Percentiles rank a stretch among this genome's conserved stretches.
These are phyloP conservation scores for Paraurostyla sp. DNA, from an alignment of 73 alveolate species.

Conservation along the genomic window DNA sequence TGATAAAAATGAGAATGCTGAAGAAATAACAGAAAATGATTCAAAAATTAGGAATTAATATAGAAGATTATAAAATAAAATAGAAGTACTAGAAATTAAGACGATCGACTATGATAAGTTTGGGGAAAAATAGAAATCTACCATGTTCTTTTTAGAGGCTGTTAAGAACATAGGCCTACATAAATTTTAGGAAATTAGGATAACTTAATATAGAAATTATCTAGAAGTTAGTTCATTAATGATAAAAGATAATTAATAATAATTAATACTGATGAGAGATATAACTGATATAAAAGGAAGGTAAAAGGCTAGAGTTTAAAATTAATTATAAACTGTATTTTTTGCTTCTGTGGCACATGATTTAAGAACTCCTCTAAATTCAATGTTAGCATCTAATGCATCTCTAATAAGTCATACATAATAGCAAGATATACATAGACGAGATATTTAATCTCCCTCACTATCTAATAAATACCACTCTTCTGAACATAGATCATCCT, in stretches of 20 bases:
- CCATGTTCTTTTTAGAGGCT: too few relatives aligned
- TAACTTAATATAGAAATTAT: background rate
- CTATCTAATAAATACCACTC: background rate
- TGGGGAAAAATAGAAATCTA: too few relatives aligned
- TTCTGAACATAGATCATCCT: background rate
- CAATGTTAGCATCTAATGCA: conserved; percentile 18
- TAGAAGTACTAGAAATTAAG: too few relatives aligned
- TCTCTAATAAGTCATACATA: background rate
- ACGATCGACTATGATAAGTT: too few relatives aligned
- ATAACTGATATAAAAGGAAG: background rate
- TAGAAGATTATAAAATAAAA: too few relatives aligned
- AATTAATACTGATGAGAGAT: background rate
- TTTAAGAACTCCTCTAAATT: conserved; percentile 51
- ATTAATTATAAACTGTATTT: background rate
- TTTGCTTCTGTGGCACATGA: conserved; percentile 62
- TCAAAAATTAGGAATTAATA: background rate
- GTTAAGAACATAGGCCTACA: too few relatives aligned
- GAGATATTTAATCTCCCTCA: too few relatives aligned
- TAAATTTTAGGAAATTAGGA: background rate
- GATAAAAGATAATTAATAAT: background rate
- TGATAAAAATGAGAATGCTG: background rate
- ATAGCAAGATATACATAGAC: background rate
- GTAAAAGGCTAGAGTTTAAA: background rate
- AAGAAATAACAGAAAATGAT: background rate
- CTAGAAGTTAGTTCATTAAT: background rate